Evolutionary conservation across 2,329 filamentous ascomycete genomes (phyloP).

Genomic region (Alternaria sp.): DNA sequence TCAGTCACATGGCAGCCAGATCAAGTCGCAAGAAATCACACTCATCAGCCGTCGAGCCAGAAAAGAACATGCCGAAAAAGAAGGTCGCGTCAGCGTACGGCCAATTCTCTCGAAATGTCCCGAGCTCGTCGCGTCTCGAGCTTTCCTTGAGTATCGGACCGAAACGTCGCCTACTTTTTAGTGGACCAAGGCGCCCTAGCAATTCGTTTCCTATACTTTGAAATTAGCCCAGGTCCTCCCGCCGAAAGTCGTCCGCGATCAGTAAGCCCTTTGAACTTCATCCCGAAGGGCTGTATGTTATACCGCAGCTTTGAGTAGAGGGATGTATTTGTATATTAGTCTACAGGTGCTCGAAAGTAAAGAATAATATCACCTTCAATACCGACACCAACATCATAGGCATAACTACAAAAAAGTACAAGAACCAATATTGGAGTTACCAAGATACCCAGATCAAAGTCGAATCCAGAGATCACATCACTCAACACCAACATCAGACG

Average conservation of each 20-base stretch:
- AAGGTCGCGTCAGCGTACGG: background rate
- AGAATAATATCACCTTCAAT: background rate
- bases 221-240: background rate
- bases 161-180: background rate
- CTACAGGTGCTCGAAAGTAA: background rate
- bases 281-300: background rate
- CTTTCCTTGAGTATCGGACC: background rate
- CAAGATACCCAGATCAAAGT: background rate
- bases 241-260: background rate
- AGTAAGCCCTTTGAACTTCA: background rate
- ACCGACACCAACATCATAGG: background rate
- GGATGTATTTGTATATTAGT: slow-evolving; percentile 1
- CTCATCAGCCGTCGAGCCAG: background rate
- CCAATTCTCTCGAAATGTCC: background rate
- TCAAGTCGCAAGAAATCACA: background rate
- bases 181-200: background rate
- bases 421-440: background rate
- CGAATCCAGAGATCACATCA: background rate
- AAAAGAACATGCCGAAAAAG: background rate
- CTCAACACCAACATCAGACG: background rate
- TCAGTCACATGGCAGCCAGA: background rate
- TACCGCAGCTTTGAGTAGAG: background rate
- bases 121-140: background rate
- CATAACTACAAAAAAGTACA: background rate
- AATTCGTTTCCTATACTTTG: background rate